phyloP scores from a whole-genome alignment of 2,329 filamentous ascomycete species.

The Diaporthe sp. region DNA sequence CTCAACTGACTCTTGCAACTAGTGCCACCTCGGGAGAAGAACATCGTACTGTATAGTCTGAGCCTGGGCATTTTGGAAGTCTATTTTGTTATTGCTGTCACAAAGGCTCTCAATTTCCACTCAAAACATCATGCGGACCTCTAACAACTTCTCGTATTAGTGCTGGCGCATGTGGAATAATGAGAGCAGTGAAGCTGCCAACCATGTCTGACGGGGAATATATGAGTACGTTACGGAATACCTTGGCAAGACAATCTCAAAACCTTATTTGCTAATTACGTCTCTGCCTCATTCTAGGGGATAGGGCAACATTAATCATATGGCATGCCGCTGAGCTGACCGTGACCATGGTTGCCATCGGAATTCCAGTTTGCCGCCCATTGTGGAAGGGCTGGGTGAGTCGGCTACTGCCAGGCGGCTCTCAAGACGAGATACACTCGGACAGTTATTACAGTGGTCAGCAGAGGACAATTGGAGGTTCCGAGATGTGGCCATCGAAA shows the following conservation, averaged over 20 bases:
- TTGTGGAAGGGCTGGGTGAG: slow-evolving; percentile 31
- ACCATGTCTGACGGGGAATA: slow-evolving; percentile 29
- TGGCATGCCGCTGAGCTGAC: slow-evolving; percentile 34
- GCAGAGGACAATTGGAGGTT: slow-evolving; percentile 26
- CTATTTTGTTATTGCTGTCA: background rate
- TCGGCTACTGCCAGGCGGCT: background rate
- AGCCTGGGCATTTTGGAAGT: slow-evolving; percentile 32
- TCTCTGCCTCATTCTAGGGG: background rate
- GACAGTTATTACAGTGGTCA: background rate
- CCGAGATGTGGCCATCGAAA: slow-evolving; percentile 25
- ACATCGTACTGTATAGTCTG: slow-evolving; percentile 26
- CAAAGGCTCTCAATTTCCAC: too few relatives aligned
- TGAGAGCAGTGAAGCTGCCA: slow-evolving; percentile 27
- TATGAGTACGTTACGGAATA: background rate
- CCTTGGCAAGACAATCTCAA: accelerated
- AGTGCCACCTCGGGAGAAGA: slow-evolving; percentile 28
- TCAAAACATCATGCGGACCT: background rate
- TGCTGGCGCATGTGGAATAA: slow-evolving; percentile 28
- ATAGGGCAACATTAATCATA: slow-evolving; percentile 10
- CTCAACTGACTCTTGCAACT: background rate
- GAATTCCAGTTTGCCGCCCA: slow-evolving; percentile 25
- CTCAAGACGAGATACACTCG: background rate
- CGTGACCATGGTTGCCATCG: slow-evolving; percentile 30
- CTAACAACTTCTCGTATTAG: background rate
- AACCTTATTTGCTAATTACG: background rate